phyloP scores from a whole-genome alignment of 225 moss, liverwort and hornwort genomes.

The Sphagnum contortum region DNA sequence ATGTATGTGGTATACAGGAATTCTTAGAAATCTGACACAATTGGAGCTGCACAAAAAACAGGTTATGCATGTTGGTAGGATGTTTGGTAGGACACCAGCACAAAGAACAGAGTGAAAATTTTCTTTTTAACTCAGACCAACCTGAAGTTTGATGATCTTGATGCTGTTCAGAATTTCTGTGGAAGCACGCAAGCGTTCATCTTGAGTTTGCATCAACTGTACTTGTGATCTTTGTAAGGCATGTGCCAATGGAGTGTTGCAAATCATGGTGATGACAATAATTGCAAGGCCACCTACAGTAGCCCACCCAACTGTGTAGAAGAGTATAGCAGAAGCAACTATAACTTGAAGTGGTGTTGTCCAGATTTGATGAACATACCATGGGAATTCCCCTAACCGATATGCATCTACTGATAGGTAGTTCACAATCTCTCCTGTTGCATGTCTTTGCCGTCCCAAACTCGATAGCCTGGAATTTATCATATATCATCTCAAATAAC shows the following conservation, averaged over 20 bases:
- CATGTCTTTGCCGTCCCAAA: conserved; percentile 30
- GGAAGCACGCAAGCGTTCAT: conserved; percentile 40
- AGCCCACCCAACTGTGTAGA: conserved; percentile 40
- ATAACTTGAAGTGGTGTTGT: conserved; percentile 27
- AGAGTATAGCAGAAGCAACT: conserved; percentile 23
- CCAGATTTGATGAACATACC: conserved; percentile 49
- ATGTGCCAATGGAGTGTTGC: conserved; percentile 34
- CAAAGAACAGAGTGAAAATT: no score
- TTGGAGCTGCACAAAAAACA: not conserved
- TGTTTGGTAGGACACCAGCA: no score
- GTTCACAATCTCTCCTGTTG: conserved; percentile 48
- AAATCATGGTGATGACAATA: conserved; percentile 20
- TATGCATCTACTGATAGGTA: conserved; percentile 52
- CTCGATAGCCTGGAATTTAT: conserved; percentile 26
- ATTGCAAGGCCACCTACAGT: conserved; percentile 40
- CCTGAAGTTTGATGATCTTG: conserved; percentile 59
- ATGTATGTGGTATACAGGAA: not conserved
- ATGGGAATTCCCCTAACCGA: conserved; percentile 45
- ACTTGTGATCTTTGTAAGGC: conserved; percentile 22
- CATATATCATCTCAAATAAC: not conserved
- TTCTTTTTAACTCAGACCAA: not conserved
- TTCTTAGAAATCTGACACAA: not conserved
- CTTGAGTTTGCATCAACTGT: conserved; percentile 37
- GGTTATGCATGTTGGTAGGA: no score
- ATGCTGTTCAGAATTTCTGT: conserved; percentile 43